Evolutionary conservation across 2,329 filamentous ascomycete species (phyloP).

Genomic region (Fusarium sp.): DNA sequence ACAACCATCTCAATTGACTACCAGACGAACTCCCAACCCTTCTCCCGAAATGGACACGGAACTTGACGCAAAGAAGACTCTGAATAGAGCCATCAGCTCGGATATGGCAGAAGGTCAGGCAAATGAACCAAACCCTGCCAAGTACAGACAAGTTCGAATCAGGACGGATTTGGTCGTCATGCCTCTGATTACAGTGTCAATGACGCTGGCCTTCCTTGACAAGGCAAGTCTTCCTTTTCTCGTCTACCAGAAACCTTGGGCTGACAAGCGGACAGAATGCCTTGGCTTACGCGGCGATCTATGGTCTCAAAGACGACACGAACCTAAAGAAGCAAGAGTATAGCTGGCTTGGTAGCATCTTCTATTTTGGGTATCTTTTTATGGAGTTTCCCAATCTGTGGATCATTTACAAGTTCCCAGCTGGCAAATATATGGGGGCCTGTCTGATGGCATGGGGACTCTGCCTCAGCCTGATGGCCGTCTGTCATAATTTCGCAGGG

Average conservation of each 20-base stretch:
- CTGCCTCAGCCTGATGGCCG: slow-evolving; percentile 39
- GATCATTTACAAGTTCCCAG: slow-evolving; percentile 28
- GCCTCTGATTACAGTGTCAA: background rate
- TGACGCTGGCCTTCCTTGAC: background rate
- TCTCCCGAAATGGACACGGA: background rate
- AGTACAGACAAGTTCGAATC: background rate
- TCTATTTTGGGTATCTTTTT: slow-evolving; percentile 56
- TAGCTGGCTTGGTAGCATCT: slow-evolving; percentile 75
- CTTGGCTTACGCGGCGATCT: slow-evolving; percentile 16
- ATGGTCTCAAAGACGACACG: slow-evolving; percentile 26
- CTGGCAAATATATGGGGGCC: slow-evolving; percentile 30
- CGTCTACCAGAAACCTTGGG: rapidly evolving
- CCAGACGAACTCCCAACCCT: background rate
- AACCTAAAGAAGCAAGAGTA: slow-evolving; percentile 64
- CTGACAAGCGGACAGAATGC: background rate
- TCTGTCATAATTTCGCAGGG: slow-evolving; percentile 41
- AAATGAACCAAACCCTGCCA: background rate
- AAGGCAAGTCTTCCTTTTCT: background rate
- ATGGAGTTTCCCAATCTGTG: slow-evolving; percentile 61
- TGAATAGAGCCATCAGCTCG: background rate
- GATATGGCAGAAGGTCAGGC: background rate
- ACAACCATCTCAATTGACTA: background rate
- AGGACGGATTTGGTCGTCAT: background rate
- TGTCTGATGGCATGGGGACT: slow-evolving; percentile 38
- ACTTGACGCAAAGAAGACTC: background rate